Base-by-base conservation (phyloP, 345 rosid species). In the Brassica incana region DNA sequence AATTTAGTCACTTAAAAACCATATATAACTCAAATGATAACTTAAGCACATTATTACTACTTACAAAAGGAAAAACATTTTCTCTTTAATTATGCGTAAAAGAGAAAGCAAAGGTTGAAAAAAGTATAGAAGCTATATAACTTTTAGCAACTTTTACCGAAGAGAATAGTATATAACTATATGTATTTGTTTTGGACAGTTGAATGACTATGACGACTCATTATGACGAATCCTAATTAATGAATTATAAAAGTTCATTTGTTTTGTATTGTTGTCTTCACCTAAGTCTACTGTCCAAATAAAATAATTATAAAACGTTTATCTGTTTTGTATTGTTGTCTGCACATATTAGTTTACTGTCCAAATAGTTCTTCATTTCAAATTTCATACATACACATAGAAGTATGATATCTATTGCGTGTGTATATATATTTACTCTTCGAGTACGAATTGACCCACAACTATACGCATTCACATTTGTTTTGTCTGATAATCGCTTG, bases 131-230 rank as follows among this genome's bases (percentile, higher is more conserved):
- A 79, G 82, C 69, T 62, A 14, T 67, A 18, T 3, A 65, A 45
- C 70, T 73, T 79, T 73, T 73, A 33, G 74, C 73, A 79, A 64
- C 45, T 66, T 72, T 70, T 61, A 0, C n/a, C 5, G 4, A 5
- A 52, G 9, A 14, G 65, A 67, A 60, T 6, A 33, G 6, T 27
- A 27, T 27, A 27, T 27, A 27, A 27, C 30, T 27, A 27, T 59
- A 69, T 56, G 8, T 30, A 20, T 18, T 15, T 69, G 72, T 54
- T 62, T 80, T 69, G 67, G 76, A 75, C 79, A 75, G 79, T 54
- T 54, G 79, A 80, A 70, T 80, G 83, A 75, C 80, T 75, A 70
- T 65, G 83, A 75, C 83, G 83, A 80, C 67, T 70, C 83, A 75
- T 68, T 75, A 70, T 70, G 83, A 80, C 60, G 40, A 80, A 75